Conservation (phyloP, 2,329 filamentous ascomycete genomes). For the Alternaria sp. region DNA sequence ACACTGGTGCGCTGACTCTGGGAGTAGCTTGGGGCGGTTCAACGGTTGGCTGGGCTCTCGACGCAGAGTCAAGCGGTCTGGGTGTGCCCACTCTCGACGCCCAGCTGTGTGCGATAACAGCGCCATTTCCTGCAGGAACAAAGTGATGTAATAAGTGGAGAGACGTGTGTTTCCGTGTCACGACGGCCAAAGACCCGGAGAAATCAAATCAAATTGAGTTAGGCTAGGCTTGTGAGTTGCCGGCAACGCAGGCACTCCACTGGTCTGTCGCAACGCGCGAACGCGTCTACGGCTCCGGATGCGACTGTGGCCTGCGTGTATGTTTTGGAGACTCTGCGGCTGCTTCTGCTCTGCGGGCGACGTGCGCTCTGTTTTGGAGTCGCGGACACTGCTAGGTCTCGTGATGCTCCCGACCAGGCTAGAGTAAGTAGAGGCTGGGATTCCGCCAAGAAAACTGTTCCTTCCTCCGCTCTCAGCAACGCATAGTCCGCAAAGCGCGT, state of each 20-base stretch:
- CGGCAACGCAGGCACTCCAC: conserved; percentile 47
- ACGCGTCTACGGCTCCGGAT: conserved; percentile 22
- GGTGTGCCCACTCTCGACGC: conserved; percentile 20
- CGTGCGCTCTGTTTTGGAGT: conserved; percentile 19
- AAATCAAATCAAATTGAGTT: conserved; percentile 39
- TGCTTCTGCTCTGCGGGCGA: neutral
- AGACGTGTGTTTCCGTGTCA: conserved; percentile 46
- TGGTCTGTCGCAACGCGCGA: conserved; percentile 37
- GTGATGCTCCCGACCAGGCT: conserved; percentile 23
- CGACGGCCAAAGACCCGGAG: conserved; percentile 43
- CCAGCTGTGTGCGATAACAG: conserved; percentile 5
- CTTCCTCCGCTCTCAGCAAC: conserved; percentile 33
- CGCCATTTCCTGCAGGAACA: conserved; percentile 24
- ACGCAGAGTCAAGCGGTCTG: conserved; percentile 25
- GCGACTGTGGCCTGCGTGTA: conserved; percentile 7
- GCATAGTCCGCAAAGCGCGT: conserved; percentile 44
- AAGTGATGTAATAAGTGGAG: conserved; percentile 49
- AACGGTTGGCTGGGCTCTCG: conserved; percentile 16
- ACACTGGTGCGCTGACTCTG: conserved; percentile 1
- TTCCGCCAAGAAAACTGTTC: conserved; percentile 14
- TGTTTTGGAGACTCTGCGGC: neutral
- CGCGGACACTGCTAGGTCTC: conserved; percentile 15
- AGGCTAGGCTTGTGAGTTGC: conserved; percentile 44
- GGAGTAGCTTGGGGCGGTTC: conserved; percentile 15
- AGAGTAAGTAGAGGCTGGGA: conserved; percentile 9